phyloP scores from a whole-genome alignment of 1,284 basidiomycete genomes.

The Cutaneotrichosporon sp. region DNA sequence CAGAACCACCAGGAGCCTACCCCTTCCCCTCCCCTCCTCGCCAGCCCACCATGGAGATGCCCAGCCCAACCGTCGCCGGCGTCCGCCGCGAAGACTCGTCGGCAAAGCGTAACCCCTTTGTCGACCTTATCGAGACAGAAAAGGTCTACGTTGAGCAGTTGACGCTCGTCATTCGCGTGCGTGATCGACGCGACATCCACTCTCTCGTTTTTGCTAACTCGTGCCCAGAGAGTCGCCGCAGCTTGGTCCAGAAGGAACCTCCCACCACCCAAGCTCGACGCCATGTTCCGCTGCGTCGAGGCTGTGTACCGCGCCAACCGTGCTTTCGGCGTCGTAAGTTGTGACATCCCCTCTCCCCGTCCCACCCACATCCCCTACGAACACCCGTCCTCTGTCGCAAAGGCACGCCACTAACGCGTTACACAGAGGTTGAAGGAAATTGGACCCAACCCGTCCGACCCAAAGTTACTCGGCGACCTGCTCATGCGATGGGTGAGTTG shows the following conservation, averaged over 20 bases:
- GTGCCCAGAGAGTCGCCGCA: constrained; percentile 76
- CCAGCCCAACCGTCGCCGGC: not conserved
- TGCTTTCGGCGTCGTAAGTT: constrained; percentile 64
- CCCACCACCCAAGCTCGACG: constrained; percentile 83
- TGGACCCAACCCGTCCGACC: constrained; percentile 85
- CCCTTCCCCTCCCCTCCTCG: not conserved
- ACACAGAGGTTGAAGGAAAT: constrained; percentile 86
- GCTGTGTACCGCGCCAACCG: constrained; percentile 87
- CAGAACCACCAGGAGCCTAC: constrained; percentile 3
- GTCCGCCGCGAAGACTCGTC: not conserved
- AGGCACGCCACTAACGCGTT: not conserved
- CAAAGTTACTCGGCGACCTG: constrained; percentile 89
- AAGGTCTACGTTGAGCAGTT: constrained; percentile 87
- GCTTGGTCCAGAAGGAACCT: constrained; percentile 95
- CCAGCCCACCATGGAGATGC: not conserved
- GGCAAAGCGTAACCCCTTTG: constrained; percentile 64
- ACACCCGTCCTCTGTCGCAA: not conserved
- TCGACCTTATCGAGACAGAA: constrained; percentile 91
- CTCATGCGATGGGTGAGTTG: constrained; percentile 91
- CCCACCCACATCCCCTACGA: not conserved
- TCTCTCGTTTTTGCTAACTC: constrained; percentile 4
- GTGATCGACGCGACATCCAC: constrained; percentile 29
- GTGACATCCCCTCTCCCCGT: no score
- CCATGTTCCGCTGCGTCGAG: constrained; percentile 91
- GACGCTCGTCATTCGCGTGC: constrained; percentile 80